Percentiles rank a stretch among this genome's conserved stretches.
Conservation (phyloP, 2,329 filamentous ascomycete genomes). For the Onygena corvina region DNA sequence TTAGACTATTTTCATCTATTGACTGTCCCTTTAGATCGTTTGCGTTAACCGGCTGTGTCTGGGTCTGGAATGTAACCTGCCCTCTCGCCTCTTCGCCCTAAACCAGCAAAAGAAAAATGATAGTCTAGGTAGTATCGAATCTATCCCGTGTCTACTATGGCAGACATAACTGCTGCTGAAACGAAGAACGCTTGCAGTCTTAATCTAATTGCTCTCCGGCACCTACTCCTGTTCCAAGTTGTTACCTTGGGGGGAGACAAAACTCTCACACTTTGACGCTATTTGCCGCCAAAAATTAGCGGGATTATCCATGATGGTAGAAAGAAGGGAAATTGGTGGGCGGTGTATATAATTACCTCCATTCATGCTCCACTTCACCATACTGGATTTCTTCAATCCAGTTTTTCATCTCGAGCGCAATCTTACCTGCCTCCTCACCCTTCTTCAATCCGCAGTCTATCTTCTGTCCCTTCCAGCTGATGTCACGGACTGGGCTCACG, state of each 20-base stretch:
- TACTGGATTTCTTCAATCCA: constrained; percentile 97
- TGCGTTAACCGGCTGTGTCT: background rate
- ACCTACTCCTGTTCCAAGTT: background rate
- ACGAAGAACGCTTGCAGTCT: too few species aligned
- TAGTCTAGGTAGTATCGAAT: background rate
- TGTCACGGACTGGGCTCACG: constrained; percentile 77
- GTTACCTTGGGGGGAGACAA: background rate
- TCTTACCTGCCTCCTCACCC: constrained; percentile 72
- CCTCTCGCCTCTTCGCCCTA: too few species aligned
- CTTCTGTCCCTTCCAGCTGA: constrained; percentile 72
- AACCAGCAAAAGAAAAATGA: constrained; percentile 1
- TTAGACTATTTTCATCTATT: constrained; percentile 3
- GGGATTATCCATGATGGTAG: background rate
- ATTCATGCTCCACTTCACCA: constrained; percentile 80
- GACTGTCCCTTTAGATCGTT: too few species aligned
- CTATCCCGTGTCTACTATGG: too few species aligned
- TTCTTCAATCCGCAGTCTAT: constrained; percentile 74
- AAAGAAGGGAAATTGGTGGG: background rate
- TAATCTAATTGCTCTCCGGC: background rate
- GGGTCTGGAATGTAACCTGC: constrained; percentile 6
- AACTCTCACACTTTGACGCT: constrained; percentile 13
- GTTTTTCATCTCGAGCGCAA: constrained; percentile 77
- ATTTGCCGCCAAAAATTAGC: background rate
- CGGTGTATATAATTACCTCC: constrained; percentile 53
- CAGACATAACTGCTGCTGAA: too few species aligned